These are phyloP conservation scores for Hyaloscypha hepaticicola DNA, from an alignment of 495 filamentous ascomycete genomes.

Conservation along the genomic window DNA sequence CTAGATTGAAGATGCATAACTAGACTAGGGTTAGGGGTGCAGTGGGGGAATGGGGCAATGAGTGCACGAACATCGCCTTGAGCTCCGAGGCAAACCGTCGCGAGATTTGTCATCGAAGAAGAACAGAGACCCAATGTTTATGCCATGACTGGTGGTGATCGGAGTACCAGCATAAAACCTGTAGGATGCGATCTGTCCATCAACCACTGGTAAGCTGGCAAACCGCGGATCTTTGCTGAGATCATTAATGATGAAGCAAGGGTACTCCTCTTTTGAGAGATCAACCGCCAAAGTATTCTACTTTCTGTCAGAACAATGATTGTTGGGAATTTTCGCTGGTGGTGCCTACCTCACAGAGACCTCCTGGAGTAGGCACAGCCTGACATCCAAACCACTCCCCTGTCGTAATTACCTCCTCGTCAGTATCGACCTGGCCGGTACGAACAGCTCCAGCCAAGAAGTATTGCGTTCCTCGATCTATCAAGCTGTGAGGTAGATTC, in stretches of 20 bases:
- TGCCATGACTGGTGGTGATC: conserved; percentile 61
- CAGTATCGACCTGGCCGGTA: not conserved
- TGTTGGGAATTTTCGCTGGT: not conserved
- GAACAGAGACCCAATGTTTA: conserved; percentile 71
- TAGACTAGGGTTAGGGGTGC: not conserved
- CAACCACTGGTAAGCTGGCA: conserved; percentile 39
- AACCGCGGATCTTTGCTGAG: conserved; percentile 50
- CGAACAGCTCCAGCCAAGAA: conserved; percentile 25
- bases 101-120: conserved; percentile 59
- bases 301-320: not conserved
- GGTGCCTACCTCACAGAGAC: conserved; percentile 25
- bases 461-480: conserved; percentile 25
- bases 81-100: conserved; percentile 39
- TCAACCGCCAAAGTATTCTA: conserved; percentile 22
- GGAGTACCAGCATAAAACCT: conserved; percentile 69
- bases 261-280: conserved; percentile 8
- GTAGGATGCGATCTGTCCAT: conserved; percentile 38
- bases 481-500: not conserved
- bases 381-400: conserved; percentile 26
- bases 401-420: conserved; percentile 4
- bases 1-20: conserved; percentile 32
- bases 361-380: conserved; percentile 19
- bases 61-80: conserved; percentile 40
- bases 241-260: conserved; percentile 38
- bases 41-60: conserved; percentile 2